Evolutionary conservation across 139 green algal species (phyloP).

Genomic region (Astrephomene gubernaculifera): DNA sequence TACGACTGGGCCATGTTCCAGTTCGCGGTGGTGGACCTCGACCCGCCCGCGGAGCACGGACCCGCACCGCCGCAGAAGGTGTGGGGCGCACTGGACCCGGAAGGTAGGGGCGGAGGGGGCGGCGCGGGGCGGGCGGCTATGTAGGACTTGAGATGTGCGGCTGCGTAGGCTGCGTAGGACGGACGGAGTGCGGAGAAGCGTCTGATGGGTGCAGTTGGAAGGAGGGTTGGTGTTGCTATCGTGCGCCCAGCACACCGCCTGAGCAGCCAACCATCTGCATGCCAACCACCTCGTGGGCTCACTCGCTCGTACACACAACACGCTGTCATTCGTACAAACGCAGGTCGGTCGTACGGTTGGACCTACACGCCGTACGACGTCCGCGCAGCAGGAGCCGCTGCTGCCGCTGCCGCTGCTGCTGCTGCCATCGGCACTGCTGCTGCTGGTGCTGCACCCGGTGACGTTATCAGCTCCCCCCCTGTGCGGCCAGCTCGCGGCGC

Average conservation of each 20-base stretch:
- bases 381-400: too few relatives aligned
- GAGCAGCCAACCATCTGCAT: not conserved
- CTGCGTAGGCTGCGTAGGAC: not conserved
- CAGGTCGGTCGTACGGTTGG: conserved; percentile 28
- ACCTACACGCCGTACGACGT: conserved; percentile 40
- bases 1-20: conserved; percentile 80
- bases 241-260: not conserved
- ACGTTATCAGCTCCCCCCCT: too few relatives aligned
- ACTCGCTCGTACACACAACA: not conserved
- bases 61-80: conserved; percentile 50
- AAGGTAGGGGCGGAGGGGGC: conserved; percentile 37
- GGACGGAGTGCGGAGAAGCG: too few relatives aligned
- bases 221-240: not conserved
- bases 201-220: not conserved
- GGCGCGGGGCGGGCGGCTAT: not conserved
- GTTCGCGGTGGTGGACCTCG: conserved; percentile 58
- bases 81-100: conserved; percentile 65
- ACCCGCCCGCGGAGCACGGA: conserved; percentile 13
- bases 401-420: not conserved
- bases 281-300: not conserved
- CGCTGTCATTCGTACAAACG: not conserved
- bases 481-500: too few relatives aligned
- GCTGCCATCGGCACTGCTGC: too few relatives aligned
- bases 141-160: too few relatives aligned
- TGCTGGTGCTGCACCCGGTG: too few relatives aligned